These are phyloP conservation scores for Buddleja alternifolia DNA, from an alignment of 257 asterid genomes.

Conservation along the genomic window DNA sequence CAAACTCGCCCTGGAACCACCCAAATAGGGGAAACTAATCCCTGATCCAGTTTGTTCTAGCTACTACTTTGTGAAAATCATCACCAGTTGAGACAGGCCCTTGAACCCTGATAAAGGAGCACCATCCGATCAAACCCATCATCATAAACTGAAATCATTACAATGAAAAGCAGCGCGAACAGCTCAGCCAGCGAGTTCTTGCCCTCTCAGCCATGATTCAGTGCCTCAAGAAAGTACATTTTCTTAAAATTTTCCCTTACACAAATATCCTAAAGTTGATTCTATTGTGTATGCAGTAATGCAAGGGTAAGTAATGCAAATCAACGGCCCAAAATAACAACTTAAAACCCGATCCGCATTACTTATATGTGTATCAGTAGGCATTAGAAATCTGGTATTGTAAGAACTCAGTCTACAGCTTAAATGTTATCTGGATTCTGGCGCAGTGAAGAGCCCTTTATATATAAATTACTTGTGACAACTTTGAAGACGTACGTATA, in stretches of 20 bases:
- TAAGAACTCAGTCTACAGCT: too few relatives aligned
- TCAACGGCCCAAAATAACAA: slow-evolving; percentile 20
- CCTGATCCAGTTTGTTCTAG: background rate
- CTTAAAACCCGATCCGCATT: background rate
- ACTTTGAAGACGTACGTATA: too few relatives aligned
- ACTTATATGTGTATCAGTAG: background rate
- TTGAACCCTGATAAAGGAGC: background rate
- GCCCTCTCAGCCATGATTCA: slow-evolving; percentile 25
- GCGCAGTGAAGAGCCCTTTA: background rate
- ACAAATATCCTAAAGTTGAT: background rate
- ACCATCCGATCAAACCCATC: background rate
- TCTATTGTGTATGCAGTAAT: background rate
- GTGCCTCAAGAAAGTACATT: slow-evolving; percentile 32
- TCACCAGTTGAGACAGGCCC: too few relatives aligned
- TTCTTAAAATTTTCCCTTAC: background rate
- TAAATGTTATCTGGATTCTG: background rate
- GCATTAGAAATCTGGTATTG: too few relatives aligned
- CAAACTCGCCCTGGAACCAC: background rate
- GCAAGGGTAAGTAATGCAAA: slow-evolving; percentile 29
- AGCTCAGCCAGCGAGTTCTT: slow-evolving; percentile 30
- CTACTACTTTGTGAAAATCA: too few relatives aligned
- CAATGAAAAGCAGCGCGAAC: slow-evolving; percentile 26
- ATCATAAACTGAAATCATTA: slow-evolving; percentile 6
- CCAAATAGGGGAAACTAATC: background rate
- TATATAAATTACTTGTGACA: too few relatives aligned